Percentiles rank a stretch among this genome's conserved stretches.
Conservation (phyloP, 1,139 yeast genomes). For the Wickerhamomyces sp. region DNA sequence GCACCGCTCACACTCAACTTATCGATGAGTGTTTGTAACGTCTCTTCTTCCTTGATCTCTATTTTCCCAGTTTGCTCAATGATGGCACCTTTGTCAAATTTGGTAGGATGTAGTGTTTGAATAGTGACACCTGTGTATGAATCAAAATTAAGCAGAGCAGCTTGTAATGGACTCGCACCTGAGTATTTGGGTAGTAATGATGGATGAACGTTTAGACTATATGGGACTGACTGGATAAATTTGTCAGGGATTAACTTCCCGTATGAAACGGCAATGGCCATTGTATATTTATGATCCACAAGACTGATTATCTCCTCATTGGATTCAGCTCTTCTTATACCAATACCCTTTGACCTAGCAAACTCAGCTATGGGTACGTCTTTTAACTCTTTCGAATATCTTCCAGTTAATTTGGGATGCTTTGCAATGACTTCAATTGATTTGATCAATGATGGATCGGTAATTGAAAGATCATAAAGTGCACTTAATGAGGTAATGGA, state of each 20-base stretch:
- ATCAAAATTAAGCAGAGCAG: conserved; percentile 65
- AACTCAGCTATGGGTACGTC: conserved; percentile 54
- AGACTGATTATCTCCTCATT: conserved; percentile 43
- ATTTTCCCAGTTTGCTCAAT: conserved; percentile 51
- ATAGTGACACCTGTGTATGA: conserved; percentile 73
- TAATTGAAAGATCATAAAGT: conserved; percentile 33
- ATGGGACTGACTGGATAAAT: conserved; percentile 43
- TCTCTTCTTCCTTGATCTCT: conserved; percentile 36
- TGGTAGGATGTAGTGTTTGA: conserved; percentile 83
- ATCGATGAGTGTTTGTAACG: conserved; percentile 36
- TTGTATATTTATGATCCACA: conserved; percentile 37
- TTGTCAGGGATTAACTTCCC: conserved; percentile 71
- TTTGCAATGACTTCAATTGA: conserved; percentile 62
- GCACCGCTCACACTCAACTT: conserved; percentile 60
- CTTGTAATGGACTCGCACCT: conserved; percentile 90
- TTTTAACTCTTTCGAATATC: conserved; percentile 42
- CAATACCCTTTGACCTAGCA: conserved; percentile 32
- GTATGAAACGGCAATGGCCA: conserved; percentile 85
- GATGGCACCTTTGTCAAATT: conserved; percentile 77
- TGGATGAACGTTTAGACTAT: conserved; percentile 88
- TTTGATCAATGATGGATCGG: conserved; percentile 30
- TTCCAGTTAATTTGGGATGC: conserved; percentile 65
- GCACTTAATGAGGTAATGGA: conserved; percentile 54
- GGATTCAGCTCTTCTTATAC: conserved; percentile 55
- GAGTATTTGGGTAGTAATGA: conserved; percentile 76